Conservation (phyloP, 768 basidiomycete genomes). For the Austroboletus eburneus region DNA sequence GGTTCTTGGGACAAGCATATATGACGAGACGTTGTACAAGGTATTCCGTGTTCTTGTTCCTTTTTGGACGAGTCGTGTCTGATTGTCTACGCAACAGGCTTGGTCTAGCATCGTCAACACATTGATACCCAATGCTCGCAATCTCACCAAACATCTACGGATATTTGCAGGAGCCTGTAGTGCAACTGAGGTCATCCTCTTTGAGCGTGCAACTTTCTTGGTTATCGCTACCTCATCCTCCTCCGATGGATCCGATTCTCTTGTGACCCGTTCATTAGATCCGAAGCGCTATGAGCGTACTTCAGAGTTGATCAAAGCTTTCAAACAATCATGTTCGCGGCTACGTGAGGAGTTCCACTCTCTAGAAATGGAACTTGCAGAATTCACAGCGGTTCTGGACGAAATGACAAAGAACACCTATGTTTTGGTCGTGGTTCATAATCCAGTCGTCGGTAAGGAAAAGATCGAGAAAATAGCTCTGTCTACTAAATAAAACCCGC, state of each 20-base stretch:
- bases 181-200: slow-evolving; percentile 91
- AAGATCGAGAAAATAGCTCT: not conserved
- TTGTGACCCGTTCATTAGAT: slow-evolving; percentile 46
- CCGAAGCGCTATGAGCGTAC: slow-evolving; percentile 81
- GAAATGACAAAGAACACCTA: slow-evolving; percentile 93
- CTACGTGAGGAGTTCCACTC: slow-evolving; percentile 82
- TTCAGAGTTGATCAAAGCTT: slow-evolving; percentile 91
- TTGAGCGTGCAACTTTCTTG: slow-evolving; percentile 96
- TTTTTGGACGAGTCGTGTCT: slow-evolving; percentile 5
- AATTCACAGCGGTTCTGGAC: slow-evolving; percentile 87
- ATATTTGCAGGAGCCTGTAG: slow-evolving; percentile 84
- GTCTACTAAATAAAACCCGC: not conserved
- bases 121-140: slow-evolving; percentile 90
- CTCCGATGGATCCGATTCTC: slow-evolving; percentile 33
- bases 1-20: slow-evolving; percentile 93
- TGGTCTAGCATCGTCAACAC: slow-evolving; percentile 98
- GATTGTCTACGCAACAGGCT: slow-evolving; percentile 52
- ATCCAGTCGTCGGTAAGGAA: slow-evolving; percentile 77
- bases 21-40: slow-evolving; percentile 96
- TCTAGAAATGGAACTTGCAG: slow-evolving; percentile 79
- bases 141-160: slow-evolving; percentile 81
- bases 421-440: slow-evolving; percentile 83
- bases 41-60: slow-evolving; percentile 34
- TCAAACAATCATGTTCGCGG: slow-evolving; percentile 87
- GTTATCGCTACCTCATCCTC: slow-evolving; percentile 84